A percentile compares a stretch with the other conserved stretches of the same genome.
These are phyloP conservation scores for Monosporascus cannonballus DNA, from an alignment of 2,329 filamentous ascomycete species.

Conservation along the genomic window DNA sequence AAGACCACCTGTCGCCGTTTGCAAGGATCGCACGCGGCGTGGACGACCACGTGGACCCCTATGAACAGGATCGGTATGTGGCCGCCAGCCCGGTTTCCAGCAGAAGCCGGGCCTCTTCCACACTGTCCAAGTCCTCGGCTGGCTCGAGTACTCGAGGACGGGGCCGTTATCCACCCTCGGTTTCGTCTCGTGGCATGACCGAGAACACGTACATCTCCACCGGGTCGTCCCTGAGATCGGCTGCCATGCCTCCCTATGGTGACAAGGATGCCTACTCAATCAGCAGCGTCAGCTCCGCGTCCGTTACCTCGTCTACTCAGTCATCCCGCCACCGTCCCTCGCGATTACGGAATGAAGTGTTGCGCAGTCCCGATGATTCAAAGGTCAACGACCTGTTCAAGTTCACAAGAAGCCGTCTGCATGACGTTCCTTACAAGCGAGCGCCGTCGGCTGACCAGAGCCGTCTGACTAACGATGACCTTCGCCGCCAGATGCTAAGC, in stretches of 20 bases:
- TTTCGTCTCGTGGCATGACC: conserved; percentile 48
- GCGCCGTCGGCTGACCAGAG: conserved; percentile 52
- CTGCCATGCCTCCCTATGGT: conserved; percentile 24
- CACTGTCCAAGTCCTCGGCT: conserved; percentile 46
- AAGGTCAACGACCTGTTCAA: conserved; percentile 77
- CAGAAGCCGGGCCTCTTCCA: conserved; percentile 53
- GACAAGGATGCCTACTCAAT: conserved; percentile 52
- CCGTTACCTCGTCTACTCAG: conserved; percentile 41
- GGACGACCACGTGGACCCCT: conserved; percentile 53
- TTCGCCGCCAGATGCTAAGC: conserved; percentile 84
- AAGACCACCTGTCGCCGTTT: conserved; percentile 69
- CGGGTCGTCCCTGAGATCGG: conserved; percentile 50
- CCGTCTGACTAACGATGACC: conserved; percentile 67
- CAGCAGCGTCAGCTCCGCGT: conserved; percentile 42
- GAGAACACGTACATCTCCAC: conserved; percentile 65
- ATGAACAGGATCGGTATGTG: conserved; percentile 53
- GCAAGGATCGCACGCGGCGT: conserved; percentile 70
- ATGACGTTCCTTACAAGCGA: conserved; percentile 75
- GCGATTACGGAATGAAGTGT: conserved; percentile 71
- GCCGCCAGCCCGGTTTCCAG: conserved; percentile 62
- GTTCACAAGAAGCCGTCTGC: conserved; percentile 72
- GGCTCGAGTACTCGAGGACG: conserved; percentile 46
- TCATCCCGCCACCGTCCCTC: conserved; percentile 51
- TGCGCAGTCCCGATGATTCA: conserved; percentile 69
- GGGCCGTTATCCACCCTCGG: conserved; percentile 43